phyloP scores from a whole-genome alignment of 306 rosid species.

The Alnus glutinosa region DNA sequence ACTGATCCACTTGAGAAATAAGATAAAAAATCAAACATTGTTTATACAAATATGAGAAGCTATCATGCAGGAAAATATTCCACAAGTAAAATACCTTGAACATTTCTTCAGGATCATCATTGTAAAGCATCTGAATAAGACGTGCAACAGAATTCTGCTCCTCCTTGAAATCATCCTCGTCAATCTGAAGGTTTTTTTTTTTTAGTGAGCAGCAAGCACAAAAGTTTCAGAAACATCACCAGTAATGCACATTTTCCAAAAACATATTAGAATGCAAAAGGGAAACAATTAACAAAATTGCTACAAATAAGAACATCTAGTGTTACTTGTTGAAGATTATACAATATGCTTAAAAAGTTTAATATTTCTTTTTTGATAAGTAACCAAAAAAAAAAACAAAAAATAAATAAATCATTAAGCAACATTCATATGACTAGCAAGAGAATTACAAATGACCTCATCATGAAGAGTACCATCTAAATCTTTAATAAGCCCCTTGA shows the following conservation, averaged over 20 bases:
- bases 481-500: slow-evolving; percentile 93
- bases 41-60: slow-evolving; percentile 5
- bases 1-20: neutral
- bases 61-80: slow-evolving; percentile 20
- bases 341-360: slow-evolving; percentile 11
- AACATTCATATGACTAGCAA: slow-evolving; percentile 9
- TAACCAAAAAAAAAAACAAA: too few species aligned
- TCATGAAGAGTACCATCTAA: slow-evolving; percentile 63
- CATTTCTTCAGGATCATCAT: slow-evolving; percentile 89
- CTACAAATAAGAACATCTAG: neutral
- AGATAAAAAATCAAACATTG: neutral
- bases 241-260: neutral
- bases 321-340: slow-evolving; percentile 19
- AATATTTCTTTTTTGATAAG: too few species aligned
- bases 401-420: neutral
- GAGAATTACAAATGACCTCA: slow-evolving; percentile 57
- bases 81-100: slow-evolving; percentile 61
- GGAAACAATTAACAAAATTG: neutral
- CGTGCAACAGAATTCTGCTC: slow-evolving; percentile 95
- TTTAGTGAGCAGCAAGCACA: neutral
- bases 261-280: neutral
- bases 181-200: slow-evolving; percentile 42
- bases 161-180: slow-evolving; percentile 98
- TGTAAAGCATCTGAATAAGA: slow-evolving; percentile 86
- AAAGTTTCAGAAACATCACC: neutral